Base-by-base conservation (phyloP, 176 grass and related monocot species). In the Paspalum notatum region DNA sequence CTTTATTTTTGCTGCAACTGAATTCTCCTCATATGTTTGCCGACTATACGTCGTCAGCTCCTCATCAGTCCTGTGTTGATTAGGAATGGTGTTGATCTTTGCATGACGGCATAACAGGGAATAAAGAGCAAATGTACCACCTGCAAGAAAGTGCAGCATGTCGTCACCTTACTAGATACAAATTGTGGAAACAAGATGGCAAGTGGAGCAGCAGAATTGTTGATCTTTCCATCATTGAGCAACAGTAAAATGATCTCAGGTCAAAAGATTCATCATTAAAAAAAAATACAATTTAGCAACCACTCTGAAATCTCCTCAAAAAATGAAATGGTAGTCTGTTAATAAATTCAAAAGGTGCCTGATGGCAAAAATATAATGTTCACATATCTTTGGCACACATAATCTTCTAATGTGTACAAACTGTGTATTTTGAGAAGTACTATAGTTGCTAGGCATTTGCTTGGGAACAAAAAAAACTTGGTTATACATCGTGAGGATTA, bases 41-140 rank as follows among this genome's bases (percentile, higher is more conserved):
- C 93, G 82, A 87, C 97, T 99, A 76, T 99, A 99, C 22, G 97
- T 99, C 42, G 97, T 99, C 27, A 99, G 62, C 20, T 99, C 78
- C 67, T 96, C 93, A 27, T 99, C 97, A 8, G 97, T 99, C 81
- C 81, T 94, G 79, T 99, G 93, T 79, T 99, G 97, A 78, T 96
- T 99, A 39, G 97, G 97, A 72, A 99, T 96, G 57, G 97, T 99
- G 74, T 68, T 96, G 85, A 99, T 93, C 74, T 93, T 99, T 79
- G 97, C 97, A 71, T 99, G 97, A 60, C 97, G 92, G 51, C 97
- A 99, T 62, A 99, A 75, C 18, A 99, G 80, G 20, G 97, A 99
- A 86, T 99, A 99, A 69, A 99, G 89, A 69, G 97, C 97, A 93
- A 99, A 95, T 69, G 97, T 99, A 49, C 97, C 97, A 75, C 97